Conservation (phyloP, 2,329 filamentous ascomycete genomes). For the Conoideocrella luteorostrata region DNA sequence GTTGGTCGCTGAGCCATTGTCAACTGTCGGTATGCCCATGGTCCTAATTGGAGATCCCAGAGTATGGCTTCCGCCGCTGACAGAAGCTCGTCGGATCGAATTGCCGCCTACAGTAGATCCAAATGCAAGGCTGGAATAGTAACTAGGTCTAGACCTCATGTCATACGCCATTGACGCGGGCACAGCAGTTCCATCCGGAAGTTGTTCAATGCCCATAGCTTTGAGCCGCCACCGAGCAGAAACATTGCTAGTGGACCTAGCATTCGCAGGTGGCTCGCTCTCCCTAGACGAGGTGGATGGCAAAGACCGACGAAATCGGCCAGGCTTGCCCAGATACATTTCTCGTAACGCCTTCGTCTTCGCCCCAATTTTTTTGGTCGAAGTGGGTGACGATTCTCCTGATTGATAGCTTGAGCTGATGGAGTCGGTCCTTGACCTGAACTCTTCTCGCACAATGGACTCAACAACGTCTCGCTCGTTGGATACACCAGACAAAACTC, state of each 20-base stretch:
- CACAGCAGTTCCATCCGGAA: constrained; percentile 47
- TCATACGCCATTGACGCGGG: constrained; percentile 45
- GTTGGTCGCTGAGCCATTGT: constrained; percentile 12
- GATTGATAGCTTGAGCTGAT: constrained; percentile 13
- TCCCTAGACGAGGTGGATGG: constrained; percentile 26
- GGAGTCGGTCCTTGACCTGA: constrained; percentile 14
- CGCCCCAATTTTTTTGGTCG: constrained; percentile 15
- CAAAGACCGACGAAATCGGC: constrained; percentile 32
- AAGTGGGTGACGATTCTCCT: constrained; percentile 12
- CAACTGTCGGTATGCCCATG: constrained; percentile 5
- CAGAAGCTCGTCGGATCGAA: constrained; percentile 5
- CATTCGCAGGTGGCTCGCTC: constrained; percentile 18
- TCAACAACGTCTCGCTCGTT: constrained; percentile 30
- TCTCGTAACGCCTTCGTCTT: constrained; percentile 33
- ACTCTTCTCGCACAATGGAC: constrained; percentile 27
- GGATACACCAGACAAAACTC: constrained; percentile 33
- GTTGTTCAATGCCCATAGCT: constrained; percentile 45
- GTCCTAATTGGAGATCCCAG: constrained; percentile 2
- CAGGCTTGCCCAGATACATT: constrained; percentile 22
- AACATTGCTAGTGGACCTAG: constrained; percentile 27
- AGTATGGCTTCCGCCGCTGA: background rate
- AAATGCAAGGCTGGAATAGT: constrained; percentile 3
- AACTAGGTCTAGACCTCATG: constrained; percentile 17
- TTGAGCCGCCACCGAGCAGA: constrained; percentile 42
- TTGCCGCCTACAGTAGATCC: background rate